A percentile compares a stretch with the other conserved stretches of the same genome.
These are phyloP conservation scores for Neofusicoccum parvum DNA, from an alignment of 2,329 filamentous ascomycete genomes.

Conservation along the genomic window DNA sequence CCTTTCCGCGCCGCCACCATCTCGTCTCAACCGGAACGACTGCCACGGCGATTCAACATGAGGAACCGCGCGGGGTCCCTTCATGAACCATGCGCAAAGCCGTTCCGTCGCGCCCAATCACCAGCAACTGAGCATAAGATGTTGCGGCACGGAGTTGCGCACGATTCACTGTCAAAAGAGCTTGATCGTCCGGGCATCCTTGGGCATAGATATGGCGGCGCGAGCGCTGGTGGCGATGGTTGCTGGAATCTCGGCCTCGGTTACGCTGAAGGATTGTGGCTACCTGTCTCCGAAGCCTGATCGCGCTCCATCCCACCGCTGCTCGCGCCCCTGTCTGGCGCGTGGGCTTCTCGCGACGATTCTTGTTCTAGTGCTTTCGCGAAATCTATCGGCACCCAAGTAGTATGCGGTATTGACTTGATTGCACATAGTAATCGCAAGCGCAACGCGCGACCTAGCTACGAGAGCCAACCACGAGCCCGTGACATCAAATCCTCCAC, in stretches of 20 bases:
- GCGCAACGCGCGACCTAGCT: constrained; percentile 8
- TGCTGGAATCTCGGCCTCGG: neutral
- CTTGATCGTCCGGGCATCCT: neutral
- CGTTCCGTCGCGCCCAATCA: neutral
- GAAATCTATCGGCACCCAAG: neutral
- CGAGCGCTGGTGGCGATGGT: neutral
- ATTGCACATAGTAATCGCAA: constrained; percentile 4
- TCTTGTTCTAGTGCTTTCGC: neutral
- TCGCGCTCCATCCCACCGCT: neutral
- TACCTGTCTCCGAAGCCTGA: neutral
- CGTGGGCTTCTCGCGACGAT: neutral
- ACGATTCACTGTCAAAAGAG: neutral
- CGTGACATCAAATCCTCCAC: neutral
- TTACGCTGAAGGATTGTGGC: neutral
- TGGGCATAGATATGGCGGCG: neutral
- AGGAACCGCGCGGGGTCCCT: too few relatives aligned
- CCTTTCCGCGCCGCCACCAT: neutral
- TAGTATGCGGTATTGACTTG: neutral
- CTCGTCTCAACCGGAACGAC: neutral
- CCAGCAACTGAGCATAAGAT: neutral
- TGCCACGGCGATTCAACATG: neutral
- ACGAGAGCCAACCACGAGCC: constrained; percentile 1
- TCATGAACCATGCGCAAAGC: neutral
- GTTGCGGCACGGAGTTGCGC: neutral
- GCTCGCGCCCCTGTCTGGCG: neutral